These are phyloP conservation scores for Scleromitrula shiraiana DNA, from an alignment of 2,329 filamentous ascomycete species.

Conservation along the genomic window DNA sequence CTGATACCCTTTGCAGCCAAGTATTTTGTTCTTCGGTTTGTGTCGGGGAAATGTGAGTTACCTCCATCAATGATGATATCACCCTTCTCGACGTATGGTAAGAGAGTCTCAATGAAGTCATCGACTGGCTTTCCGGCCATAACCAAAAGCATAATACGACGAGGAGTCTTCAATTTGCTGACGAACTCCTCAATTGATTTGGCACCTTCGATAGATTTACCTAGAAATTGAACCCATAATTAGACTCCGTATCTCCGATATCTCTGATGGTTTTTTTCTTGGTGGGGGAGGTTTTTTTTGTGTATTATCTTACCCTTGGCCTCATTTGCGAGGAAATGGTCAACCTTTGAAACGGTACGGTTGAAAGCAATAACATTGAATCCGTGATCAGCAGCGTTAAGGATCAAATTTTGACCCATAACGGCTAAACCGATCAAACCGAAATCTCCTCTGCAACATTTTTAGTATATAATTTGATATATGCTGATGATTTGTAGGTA, in stretches of 20 bases:
- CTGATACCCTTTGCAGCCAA: conserved; percentile 78
- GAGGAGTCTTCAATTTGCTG: conserved; percentile 92
- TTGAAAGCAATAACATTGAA: conserved; percentile 99
- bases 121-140: conserved; percentile 97
- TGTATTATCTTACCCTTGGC: conserved; percentile 64
- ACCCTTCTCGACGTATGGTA: conserved; percentile 72
- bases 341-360: conserved; percentile 97
- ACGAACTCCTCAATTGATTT: conserved; percentile 92
- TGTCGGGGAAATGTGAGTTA: conserved; percentile 99
- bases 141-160: conserved; percentile 96
- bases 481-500: background rate
- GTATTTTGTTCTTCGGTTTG: conserved; percentile 93
- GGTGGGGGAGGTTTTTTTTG: background rate
- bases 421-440: conserved; percentile 89
- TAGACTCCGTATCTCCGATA: conserved; percentile 6
- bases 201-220: conserved; percentile 91
- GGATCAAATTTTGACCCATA: conserved; percentile 83
- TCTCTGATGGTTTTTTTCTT: background rate
- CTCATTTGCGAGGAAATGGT: conserved; percentile 85
- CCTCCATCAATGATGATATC: conserved; percentile 99
- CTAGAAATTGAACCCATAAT: conserved; percentile 31
- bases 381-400: conserved; percentile 83
- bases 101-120: conserved; percentile 94
- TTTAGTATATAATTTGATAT: conserved; percentile 12
- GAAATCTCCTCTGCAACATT: conserved; percentile 54